phyloP scores from a whole-genome alignment of 1,284 basidiomycete species.

The Anthracocystis setariae region DNA sequence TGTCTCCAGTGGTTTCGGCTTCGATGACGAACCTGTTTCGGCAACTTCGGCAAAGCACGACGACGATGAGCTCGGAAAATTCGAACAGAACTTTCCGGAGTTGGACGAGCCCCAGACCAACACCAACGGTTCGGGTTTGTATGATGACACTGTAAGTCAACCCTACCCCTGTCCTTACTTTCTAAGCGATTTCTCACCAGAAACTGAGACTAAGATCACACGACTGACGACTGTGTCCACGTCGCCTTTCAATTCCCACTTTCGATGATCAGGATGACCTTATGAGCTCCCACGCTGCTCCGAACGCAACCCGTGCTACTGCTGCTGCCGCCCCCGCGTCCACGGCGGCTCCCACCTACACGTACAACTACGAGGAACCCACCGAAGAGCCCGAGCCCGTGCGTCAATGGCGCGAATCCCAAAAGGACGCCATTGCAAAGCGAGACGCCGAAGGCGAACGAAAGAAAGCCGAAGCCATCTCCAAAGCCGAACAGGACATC shows the following conservation, averaged over 20 bases:
- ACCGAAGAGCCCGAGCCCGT: constrained; percentile 61
- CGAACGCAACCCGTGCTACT: constrained; percentile 9
- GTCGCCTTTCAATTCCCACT: background rate
- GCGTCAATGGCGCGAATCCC: constrained; percentile 83
- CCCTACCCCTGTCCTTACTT: background rate
- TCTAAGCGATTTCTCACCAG: background rate
- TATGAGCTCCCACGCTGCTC: constrained; percentile 67
- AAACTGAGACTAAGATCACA: no score
- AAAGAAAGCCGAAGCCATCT: constrained; percentile 84
- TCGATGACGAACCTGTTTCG: constrained; percentile 31
- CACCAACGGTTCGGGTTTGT: constrained; percentile 26
- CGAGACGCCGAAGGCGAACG: constrained; percentile 81
- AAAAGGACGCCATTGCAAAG: constrained; percentile 84
- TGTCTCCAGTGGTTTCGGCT: constrained; percentile 26
- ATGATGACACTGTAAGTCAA: constrained; percentile 34
- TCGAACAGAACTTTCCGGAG: constrained; percentile 90
- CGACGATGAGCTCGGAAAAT: constrained; percentile 83
- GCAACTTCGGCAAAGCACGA: constrained; percentile 23
- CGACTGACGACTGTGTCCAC: no score
- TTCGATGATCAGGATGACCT: constrained; percentile 58
- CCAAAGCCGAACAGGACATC: constrained; percentile 88
- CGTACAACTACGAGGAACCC: constrained; percentile 36
- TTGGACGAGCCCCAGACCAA: constrained; percentile 71
- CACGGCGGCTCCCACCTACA: constrained; percentile 22
- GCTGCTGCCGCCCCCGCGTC: constrained; percentile 5